These are phyloP conservation scores for Mentha longifolia DNA, from an alignment of 257 asterid species.

Conservation along the genomic window DNA sequence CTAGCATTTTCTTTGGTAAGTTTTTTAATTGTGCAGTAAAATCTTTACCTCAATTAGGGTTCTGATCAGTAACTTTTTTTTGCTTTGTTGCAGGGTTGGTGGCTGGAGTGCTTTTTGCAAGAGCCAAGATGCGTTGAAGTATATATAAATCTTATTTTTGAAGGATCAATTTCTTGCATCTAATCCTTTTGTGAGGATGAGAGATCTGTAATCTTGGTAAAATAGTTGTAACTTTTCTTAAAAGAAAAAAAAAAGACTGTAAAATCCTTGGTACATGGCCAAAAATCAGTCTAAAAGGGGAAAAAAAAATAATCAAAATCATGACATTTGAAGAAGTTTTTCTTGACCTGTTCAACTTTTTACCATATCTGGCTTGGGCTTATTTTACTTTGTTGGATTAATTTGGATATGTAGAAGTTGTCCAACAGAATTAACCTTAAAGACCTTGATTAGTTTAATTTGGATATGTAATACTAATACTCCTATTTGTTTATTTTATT, in stretches of 20 bases:
- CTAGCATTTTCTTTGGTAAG: conserved; percentile 78
- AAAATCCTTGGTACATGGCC: neutral
- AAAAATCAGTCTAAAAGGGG: neutral
- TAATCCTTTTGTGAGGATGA: neutral
- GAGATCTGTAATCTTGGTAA: conserved; percentile 2
- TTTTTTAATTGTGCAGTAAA: neutral
- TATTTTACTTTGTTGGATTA: no score
- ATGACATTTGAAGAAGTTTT: no score
- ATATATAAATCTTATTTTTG: conserved; percentile 35
- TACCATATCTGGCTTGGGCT: no score
- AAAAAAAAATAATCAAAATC: neutral
- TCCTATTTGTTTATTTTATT: no score
- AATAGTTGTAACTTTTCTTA: neutral
- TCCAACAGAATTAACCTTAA: no score
- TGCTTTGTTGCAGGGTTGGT: conserved; percentile 58
- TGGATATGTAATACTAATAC: no score
- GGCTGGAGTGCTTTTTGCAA: conserved; percentile 84
- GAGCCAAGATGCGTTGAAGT: conserved; percentile 66
- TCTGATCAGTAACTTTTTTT: neutral
- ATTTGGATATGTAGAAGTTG: no score
- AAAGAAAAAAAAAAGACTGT: neutral
- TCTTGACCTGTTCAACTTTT: no score
- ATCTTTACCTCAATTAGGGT: neutral
- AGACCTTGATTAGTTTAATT: no score
- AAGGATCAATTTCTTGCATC: conserved; percentile 20